phyloP scores from a whole-genome alignment of 208 protist genomes.

The Crithidia bombi region DNA sequence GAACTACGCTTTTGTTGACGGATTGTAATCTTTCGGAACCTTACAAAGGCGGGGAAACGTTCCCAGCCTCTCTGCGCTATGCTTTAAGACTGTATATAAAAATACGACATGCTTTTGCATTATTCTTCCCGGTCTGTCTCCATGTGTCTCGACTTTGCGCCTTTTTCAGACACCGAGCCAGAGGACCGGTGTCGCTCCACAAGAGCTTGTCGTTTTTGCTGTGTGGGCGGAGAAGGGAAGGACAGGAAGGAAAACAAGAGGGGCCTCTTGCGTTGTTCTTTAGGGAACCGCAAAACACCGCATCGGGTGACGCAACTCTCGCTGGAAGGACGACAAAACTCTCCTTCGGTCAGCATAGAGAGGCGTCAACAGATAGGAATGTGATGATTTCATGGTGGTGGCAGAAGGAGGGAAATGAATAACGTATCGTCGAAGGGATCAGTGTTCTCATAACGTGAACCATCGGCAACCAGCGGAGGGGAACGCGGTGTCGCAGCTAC shows the following conservation, averaged over 20 bases:
- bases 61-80: too few species aligned
- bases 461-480: not conserved
- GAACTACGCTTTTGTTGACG: too few species aligned
- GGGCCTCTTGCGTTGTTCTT: slow-evolving; percentile 24
- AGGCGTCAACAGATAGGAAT: slow-evolving; percentile 39
- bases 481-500: not conserved
- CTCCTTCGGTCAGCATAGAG: slow-evolving; percentile 38
- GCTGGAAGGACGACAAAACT: slow-evolving; percentile 32
- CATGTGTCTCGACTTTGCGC: slow-evolving; percentile 19
- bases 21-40: too few species aligned
- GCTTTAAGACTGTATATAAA: too few species aligned
- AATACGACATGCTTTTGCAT: too few species aligned
- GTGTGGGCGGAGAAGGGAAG: slow-evolving; percentile 23
- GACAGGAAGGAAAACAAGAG: slow-evolving; percentile 32
- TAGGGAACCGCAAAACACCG: too few species aligned
- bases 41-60: too few species aligned
- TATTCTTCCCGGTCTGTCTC: slow-evolving; percentile 29
- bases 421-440: not conserved
- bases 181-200: slow-evolving; percentile 34
- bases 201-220: slow-evolving; percentile 30
- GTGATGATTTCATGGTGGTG: not conserved
- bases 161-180: slow-evolving; percentile 26
- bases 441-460: not conserved
- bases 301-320: slow-evolving; percentile 25
- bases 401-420: not conserved